Evolutionary conservation across 495 filamentous ascomycete species (phyloP), one percentile per base, ranked within the genome.

Genomic region (Penicillium lagena): DNA sequence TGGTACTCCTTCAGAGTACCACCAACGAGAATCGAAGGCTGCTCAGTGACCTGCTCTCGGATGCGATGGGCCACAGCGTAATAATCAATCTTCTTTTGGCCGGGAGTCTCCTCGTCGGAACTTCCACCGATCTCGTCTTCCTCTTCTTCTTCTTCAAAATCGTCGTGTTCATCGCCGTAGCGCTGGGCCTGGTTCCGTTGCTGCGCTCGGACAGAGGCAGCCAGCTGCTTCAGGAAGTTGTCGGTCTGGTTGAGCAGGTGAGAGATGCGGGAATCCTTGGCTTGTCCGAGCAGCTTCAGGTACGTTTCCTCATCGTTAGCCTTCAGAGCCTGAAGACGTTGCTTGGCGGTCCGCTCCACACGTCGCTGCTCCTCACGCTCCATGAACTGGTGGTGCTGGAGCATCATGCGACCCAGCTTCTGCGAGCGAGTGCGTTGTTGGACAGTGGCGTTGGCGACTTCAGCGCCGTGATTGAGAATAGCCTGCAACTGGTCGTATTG

Each of bases 231-330:
- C 64, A 98, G 77, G 78, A 97, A 98, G 38, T 87, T 89, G 63
- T 98, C 91, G 29, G 93, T 98, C 68, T 98, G 93, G 51, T 83
- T 86, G 29, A 98, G 80, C 46, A 98, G 76, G 60, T 98, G 93
- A 12, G 94, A 93, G 54, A 98, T 97, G 82, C 93, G 91, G 14
- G 89, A 96, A 73, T 98, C 93, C 72, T 98, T 98, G 47, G 93
- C 94, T 60, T 98, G 90, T 59, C 90, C 93, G 51, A 98, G 82
- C 50, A 98, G 73, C 60, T 96, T 96, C 56, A 97, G 73, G 60
- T 98, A 98, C 0, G 93, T 94, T 64, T 96, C 93, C 73, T 98
- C 93, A 66, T 98, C 91, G 80, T 98, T 95, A 53, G 91, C 90
- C 70, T 95, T 97, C 66, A 98, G 73, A 29, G 94, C 94, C 67